phyloP scores from a whole-genome alignment of 2,329 filamentous ascomycete genomes.

The Alternaria sp. region DNA sequence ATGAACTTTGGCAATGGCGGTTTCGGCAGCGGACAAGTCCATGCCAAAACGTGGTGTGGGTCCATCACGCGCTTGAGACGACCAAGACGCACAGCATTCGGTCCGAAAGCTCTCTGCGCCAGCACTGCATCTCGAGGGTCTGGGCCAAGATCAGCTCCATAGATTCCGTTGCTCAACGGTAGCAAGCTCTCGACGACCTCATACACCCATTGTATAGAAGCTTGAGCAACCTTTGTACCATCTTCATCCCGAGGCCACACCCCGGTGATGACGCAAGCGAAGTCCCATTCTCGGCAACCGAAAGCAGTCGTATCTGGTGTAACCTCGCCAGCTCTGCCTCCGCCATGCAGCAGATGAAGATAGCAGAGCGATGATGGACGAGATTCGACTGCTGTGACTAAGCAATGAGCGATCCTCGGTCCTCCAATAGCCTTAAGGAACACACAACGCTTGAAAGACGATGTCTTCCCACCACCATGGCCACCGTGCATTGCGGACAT shows the following conservation, averaged over 20 bases:
- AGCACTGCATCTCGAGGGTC: constrained; percentile 66
- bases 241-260: constrained; percentile 67
- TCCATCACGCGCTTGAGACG: constrained; percentile 62
- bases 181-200: constrained; percentile 58
- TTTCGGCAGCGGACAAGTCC: constrained; percentile 64
- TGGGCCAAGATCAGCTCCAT: constrained; percentile 70
- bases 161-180: constrained; percentile 62
- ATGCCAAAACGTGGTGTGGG: constrained; percentile 61
- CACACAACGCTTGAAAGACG: constrained; percentile 70
- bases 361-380: constrained; percentile 67
- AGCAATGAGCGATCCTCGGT: constrained; percentile 40
- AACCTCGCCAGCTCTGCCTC: constrained; percentile 61
- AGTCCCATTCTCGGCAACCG: constrained; percentile 70
- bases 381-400: constrained; percentile 58
- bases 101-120: constrained; percentile 65
- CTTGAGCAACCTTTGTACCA: constrained; percentile 51
- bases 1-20: constrained; percentile 31
- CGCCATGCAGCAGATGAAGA: constrained; percentile 70
- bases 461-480: constrained; percentile 67
- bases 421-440: constrained; percentile 63
- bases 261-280: constrained; percentile 70
- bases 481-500: constrained; percentile 68
- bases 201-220: constrained; percentile 66
- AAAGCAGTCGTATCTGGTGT: constrained; percentile 63
- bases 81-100: constrained; percentile 60